Percentiles rank a stretch among this genome's conserved stretches.
Evolutionary conservation across 805 yeast species (phyloP).

Genomic region (Wickerhamomyces ciferrii): DNA sequence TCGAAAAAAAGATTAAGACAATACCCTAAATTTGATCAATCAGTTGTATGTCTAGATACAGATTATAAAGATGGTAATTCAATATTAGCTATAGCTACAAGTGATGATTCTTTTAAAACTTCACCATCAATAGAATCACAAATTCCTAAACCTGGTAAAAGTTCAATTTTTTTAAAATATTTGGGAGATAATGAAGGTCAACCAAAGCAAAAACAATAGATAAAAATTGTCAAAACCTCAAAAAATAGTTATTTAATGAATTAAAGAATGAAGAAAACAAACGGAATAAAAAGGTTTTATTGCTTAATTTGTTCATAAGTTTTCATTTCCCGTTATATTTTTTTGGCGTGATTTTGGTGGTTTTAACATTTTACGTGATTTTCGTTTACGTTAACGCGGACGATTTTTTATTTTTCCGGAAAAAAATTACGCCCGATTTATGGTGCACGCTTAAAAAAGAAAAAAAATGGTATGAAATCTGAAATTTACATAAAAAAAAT

Average conservation of each 20-base stretch:
- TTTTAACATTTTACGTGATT: neutral
- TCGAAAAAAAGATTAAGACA: constrained; percentile 74
- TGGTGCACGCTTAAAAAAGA: neutral
- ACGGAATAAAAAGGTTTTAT: too few relatives aligned
- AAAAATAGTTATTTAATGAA: neutral
- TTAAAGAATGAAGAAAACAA: neutral
- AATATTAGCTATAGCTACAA: constrained; percentile 38
- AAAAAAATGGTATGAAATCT: neutral
- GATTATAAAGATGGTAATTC: constrained; percentile 22
- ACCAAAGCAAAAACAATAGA: constrained; percentile 7
- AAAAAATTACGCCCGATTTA: neutral
- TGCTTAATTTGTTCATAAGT: too few relatives aligned
- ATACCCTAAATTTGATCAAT: constrained; percentile 47
- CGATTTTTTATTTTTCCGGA: too few relatives aligned
- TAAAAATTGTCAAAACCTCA: too few relatives aligned
- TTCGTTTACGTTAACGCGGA: too few relatives aligned
- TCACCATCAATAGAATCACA: constrained; percentile 18
- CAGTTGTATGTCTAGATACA: constrained; percentile 37
- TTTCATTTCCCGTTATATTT: too few relatives aligned
- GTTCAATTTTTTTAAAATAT: constrained; percentile 13
- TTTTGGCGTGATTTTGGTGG: too few relatives aligned
- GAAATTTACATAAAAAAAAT: too few relatives aligned
- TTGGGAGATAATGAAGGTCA: constrained; percentile 14
- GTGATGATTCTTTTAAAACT: constrained; percentile 45
- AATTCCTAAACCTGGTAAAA: constrained; percentile 2